Evolutionary conservation across 1,139 yeast species (phyloP).

Genomic region (Spathaspora sp.): DNA sequence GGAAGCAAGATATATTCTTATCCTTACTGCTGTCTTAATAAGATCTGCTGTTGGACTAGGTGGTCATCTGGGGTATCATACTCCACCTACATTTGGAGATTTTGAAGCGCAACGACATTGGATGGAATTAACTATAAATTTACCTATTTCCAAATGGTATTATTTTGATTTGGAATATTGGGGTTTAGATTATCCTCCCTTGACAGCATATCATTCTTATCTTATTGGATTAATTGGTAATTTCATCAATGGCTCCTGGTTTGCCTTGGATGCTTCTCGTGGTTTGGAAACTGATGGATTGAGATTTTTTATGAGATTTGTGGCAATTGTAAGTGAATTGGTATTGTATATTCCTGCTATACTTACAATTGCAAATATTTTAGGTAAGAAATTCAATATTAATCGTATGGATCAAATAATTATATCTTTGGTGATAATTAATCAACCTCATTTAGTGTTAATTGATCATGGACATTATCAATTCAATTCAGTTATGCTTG

Average conservation of each 20-base stretch:
- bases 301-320: constrained; percentile 80
- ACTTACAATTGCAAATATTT: constrained; percentile 62
- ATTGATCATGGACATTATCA: constrained; percentile 98
- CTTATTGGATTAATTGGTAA: constrained; percentile 72
- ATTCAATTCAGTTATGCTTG: constrained; percentile 92
- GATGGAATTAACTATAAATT: constrained; percentile 84
- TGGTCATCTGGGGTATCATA: constrained; percentile 69
- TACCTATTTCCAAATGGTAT: constrained; percentile 83
- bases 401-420: constrained; percentile 76
- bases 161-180: constrained; percentile 86
- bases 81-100: constrained; percentile 86
- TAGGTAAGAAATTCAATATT: constrained; percentile 55
- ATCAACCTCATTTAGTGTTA: constrained; percentile 78
- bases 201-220: constrained; percentile 93
- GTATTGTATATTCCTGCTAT: constrained; percentile 79
- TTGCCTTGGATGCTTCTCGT: constrained; percentile 66
- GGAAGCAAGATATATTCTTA: constrained; percentile 79
- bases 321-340: constrained; percentile 75
- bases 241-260: constrained; percentile 68
- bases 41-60: constrained; percentile 90
- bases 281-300: constrained; percentile 69
- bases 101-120: constrained; percentile 98
- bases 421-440: constrained; percentile 69
- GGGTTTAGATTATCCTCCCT: constrained; percentile 97
- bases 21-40: constrained; percentile 71